phyloP scores from a whole-genome alignment of 495 filamentous ascomycete species.

The Trichoderma reesei region DNA sequence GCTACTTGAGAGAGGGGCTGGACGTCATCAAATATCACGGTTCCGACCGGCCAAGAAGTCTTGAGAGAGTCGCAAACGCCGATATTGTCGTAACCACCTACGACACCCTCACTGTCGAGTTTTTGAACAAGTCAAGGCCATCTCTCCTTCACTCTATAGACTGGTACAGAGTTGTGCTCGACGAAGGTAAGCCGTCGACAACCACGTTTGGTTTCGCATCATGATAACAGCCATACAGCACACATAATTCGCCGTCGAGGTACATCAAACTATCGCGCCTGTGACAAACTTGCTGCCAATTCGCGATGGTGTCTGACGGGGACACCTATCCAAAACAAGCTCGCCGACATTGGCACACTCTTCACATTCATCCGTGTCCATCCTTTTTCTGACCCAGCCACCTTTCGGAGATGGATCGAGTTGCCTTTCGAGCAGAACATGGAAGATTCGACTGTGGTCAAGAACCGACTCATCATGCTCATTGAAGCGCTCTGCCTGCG shows the following conservation, averaged over 20 bases:
- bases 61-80: conserved; percentile 15
- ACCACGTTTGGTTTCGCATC: neutral
- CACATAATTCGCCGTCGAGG: conserved; percentile 24
- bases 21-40: conserved; percentile 30
- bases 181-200: conserved; percentile 31
- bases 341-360: conserved; percentile 41
- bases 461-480: conserved; percentile 26
- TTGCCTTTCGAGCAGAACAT: conserved; percentile 20
- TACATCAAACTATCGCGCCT: conserved; percentile 22
- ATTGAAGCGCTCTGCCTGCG: conserved; percentile 30
- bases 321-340: conserved; percentile 41
- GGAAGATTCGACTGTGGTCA: neutral
- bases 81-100: conserved; percentile 37
- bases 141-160: conserved; percentile 20
- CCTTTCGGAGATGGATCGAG: conserved; percentile 23
- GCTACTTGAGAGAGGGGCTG: conserved; percentile 19
- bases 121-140: conserved; percentile 6
- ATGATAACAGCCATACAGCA: conserved; percentile 15
- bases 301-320: conserved; percentile 40
- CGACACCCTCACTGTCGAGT: conserved; percentile 25
- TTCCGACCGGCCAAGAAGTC: conserved; percentile 12
- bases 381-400: conserved; percentile 27
- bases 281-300: conserved; percentile 21
- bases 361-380: conserved; percentile 34
- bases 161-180: conserved; percentile 35